A percentile compares a stretch with the other conserved stretches of the same genome.
Conservation (phyloP, 75 land plant species). For the Pseudotsuga menziesii region DNA sequence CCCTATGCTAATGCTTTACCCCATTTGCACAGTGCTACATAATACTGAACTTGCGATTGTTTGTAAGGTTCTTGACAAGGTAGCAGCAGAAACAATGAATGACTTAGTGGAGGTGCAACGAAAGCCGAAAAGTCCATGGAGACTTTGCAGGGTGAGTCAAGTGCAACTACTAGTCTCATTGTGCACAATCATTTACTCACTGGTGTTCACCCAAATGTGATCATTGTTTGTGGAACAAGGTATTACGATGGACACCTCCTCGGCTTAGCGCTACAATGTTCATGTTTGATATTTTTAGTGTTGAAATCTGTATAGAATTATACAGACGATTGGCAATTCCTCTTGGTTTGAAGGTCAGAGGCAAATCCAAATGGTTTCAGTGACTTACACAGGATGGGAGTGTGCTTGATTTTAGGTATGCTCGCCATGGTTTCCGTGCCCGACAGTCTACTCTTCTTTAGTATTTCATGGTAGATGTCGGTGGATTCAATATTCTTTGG, state of each 20-base stretch:
- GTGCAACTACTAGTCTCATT: conserved; percentile 67
- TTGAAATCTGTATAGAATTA: conserved; percentile 32
- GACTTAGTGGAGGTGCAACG: conserved; percentile 5
- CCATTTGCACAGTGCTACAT: background rate
- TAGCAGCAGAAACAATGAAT: conserved; percentile 32
- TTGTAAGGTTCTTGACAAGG: conserved; percentile 61
- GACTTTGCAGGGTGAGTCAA: conserved; percentile 55
- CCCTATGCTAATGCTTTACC: too few species aligned
- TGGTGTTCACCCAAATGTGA: conserved; percentile 56
- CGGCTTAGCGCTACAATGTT: conserved; percentile 58
- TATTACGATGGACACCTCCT: conserved; percentile 47
- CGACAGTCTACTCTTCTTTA: conserved; percentile 8
- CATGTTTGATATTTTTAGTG: conserved; percentile 49
- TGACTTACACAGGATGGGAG: conserved; percentile 64
- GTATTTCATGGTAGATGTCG: conserved; percentile 32
- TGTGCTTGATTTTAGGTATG: conserved; percentile 54
- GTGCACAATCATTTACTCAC: conserved; percentile 54
- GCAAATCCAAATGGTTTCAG: conserved; percentile 20
- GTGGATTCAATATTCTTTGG: conserved; percentile 38
- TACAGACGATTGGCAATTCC: conserved; percentile 48
- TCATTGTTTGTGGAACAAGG: conserved; percentile 76
- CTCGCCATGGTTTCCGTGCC: conserved; percentile 31
- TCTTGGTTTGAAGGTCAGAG: conserved; percentile 16
- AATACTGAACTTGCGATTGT: background rate
- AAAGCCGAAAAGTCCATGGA: conserved; percentile 41